Conservation (phyloP, 1,139 yeast species). For the Debaryomyces robertsiae region DNA sequence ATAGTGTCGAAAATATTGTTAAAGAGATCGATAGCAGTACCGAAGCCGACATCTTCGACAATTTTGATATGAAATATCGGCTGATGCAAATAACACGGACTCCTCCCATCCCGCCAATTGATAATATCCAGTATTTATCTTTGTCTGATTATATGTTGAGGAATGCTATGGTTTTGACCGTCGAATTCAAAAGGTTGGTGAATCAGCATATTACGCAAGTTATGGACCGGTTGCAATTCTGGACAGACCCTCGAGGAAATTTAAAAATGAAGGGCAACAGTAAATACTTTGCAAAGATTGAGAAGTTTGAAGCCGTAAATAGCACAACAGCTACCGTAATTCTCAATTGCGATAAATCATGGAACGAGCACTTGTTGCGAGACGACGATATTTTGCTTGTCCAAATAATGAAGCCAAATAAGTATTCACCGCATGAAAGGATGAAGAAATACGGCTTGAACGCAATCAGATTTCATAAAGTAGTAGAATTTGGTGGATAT, state of each 20-base stretch:
- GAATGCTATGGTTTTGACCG: not conserved
- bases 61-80: constrained; percentile 4
- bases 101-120: constrained; percentile 5
- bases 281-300: constrained; percentile 28
- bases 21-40: constrained; percentile 3
- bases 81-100: not conserved
- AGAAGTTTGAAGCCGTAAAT: constrained; percentile 11
- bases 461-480: constrained; percentile 18
- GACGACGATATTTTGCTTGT: constrained; percentile 20
- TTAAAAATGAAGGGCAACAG: constrained; percentile 30
- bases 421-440: constrained; percentile 25
- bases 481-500: constrained; percentile 7
- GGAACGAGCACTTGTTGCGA: not conserved
- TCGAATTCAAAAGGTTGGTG: not conserved
- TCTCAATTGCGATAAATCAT: constrained; percentile 8
- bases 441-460: constrained; percentile 30
- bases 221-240: constrained; percentile 22
- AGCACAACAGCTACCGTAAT: constrained; percentile 6
- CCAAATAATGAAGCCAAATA: constrained; percentile 35
- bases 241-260: constrained; percentile 15
- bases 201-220: constrained; percentile 24
- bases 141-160: constrained; percentile 34
- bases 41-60: constrained; percentile 16
- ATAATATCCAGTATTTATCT: constrained; percentile 28
- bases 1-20: not conserved